A percentile compares a stretch with the other conserved stretches of the same genome.
phyloP scores from a whole-genome alignment of 768 basidiomycete genomes.

The Lactarius hengduanensis region DNA sequence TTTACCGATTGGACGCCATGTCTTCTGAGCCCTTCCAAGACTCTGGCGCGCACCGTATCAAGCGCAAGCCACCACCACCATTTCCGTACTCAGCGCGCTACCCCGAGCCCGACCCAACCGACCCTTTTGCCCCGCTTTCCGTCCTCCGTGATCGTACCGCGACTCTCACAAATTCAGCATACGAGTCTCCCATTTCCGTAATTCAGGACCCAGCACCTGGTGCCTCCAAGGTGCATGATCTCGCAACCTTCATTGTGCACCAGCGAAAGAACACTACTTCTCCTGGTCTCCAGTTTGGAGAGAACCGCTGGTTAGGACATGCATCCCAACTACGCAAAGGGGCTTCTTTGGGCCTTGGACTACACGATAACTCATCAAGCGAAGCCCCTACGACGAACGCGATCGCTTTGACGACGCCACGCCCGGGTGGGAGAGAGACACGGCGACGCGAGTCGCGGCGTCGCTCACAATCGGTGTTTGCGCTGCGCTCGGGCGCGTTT shows the following conservation, averaged over 20 bases:
- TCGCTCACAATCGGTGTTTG: slow-evolving; percentile 35
- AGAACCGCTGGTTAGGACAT: slow-evolving; percentile 17
- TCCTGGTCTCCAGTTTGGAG: slow-evolving; percentile 10
- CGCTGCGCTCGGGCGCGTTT: slow-evolving; percentile 27
- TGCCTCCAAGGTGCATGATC: slow-evolving; percentile 20
- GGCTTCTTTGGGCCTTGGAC: slow-evolving; percentile 18
- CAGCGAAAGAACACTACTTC: slow-evolving; percentile 12
- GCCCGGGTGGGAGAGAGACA: slow-evolving; percentile 13
- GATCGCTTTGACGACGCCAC: slow-evolving; percentile 2
- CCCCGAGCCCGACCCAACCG: slow-evolving; percentile 63
- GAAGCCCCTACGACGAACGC: slow-evolving; percentile 5
- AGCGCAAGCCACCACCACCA: slow-evolving; percentile 58
- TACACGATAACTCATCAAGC: slow-evolving; percentile 9
- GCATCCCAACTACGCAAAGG: slow-evolving; percentile 23
- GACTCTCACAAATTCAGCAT: slow-evolving; percentile 16
- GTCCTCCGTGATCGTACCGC: slow-evolving; percentile 55
- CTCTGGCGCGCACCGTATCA: slow-evolving; percentile 33
- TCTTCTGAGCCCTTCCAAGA: slow-evolving; percentile 15
- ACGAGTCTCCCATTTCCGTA: slow-evolving; percentile 9
- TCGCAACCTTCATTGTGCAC: slow-evolving; percentile 17
- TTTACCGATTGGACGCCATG: slow-evolving; percentile 1
- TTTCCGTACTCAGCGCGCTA: slow-evolving; percentile 54
- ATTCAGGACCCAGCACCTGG: slow-evolving; percentile 9
- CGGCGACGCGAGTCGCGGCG: slow-evolving; percentile 33
- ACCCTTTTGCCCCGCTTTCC: slow-evolving; percentile 70